Evolutionary conservation across 2,329 filamentous ascomycete species (phyloP).

Genomic region (Albifimbria verrucaria): DNA sequence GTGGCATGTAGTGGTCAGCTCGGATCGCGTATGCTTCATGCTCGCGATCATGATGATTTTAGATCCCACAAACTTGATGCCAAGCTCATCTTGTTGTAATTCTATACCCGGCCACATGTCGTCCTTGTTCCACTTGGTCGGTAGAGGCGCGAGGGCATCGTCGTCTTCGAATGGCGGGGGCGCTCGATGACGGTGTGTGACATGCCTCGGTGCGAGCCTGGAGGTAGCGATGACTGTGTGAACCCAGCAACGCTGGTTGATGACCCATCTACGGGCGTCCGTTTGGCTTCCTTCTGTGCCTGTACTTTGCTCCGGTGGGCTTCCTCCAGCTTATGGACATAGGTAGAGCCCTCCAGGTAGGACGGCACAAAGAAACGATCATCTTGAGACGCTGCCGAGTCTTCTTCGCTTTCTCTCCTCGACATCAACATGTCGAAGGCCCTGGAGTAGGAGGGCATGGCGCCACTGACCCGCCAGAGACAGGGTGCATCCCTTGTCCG

Average conservation of each 20-base stretch:
- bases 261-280: conserved; percentile 14
- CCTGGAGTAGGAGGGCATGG: conserved; percentile 46
- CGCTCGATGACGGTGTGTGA: conserved; percentile 84
- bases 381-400: conserved; percentile 19
- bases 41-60: conserved; percentile 50
- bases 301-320: conserved; percentile 59
- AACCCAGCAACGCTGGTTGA: conserved; percentile 45
- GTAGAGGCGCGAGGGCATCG: conserved; percentile 61
- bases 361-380: conserved; percentile 74
- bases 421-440: conserved; percentile 49
- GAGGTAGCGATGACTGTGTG: conserved; percentile 33
- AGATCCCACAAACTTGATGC: conserved; percentile 58
- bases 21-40: conserved; percentile 80
- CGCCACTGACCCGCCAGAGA: conserved; percentile 19
- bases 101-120: conserved; percentile 76
- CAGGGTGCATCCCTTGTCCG: conserved; percentile 23
- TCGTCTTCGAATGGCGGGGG: conserved; percentile 57
- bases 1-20: conserved; percentile 81
- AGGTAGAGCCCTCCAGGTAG: conserved; percentile 75
- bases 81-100: conserved; percentile 67
- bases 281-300: conserved; percentile 44
- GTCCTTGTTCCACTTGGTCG: conserved; percentile 75
- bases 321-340: conserved; percentile 73
- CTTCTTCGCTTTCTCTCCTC: conserved; percentile 21
- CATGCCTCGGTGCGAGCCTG: conserved; percentile 68